Conservation (phyloP, 1,284 basidiomycete genomes). For the Trametes polyzona region DNA sequence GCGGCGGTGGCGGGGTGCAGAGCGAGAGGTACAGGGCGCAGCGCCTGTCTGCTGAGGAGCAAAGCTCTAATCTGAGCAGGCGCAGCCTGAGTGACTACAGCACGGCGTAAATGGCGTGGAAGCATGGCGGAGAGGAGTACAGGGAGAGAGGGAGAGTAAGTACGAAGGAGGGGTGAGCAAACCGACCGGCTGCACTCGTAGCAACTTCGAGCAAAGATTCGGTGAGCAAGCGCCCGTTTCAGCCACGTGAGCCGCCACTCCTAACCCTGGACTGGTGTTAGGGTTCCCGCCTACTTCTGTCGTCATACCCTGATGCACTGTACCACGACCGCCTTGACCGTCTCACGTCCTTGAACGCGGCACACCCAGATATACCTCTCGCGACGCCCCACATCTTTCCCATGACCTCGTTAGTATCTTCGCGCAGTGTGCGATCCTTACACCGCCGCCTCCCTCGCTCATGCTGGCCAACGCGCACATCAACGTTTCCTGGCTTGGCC, state of each 20-base stretch:
- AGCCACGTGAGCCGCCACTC: background rate
- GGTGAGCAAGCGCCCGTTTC: constrained; percentile 3
- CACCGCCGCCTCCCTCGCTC: too few species aligned
- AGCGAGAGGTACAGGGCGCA: constrained; percentile 23
- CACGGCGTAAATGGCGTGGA: constrained; percentile 35
- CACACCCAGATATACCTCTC: too few species aligned
- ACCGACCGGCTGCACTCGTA: constrained; percentile 19
- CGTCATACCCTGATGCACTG: background rate
- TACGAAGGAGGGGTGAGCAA: background rate
- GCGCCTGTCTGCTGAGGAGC: constrained; percentile 23
- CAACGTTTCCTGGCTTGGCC: too few species aligned
- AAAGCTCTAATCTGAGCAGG: constrained; percentile 34
- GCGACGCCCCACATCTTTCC: too few species aligned
- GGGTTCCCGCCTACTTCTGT: background rate
- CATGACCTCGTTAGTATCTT: too few species aligned
- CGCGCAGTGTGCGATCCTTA: too few species aligned
- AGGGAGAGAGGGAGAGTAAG: background rate
- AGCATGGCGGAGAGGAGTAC: constrained; percentile 28
- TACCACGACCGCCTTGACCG: too few species aligned
- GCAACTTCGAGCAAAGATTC: constrained; percentile 21
- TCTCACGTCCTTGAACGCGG: too few species aligned
- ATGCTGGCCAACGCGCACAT: too few species aligned
- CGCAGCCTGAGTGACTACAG: constrained; percentile 30
- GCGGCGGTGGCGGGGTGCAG: constrained; percentile 22
- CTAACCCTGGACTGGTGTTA: constrained; percentile 1